Evolutionary conservation across 306 rosid species (phyloP), one percentile per base, ranked within the genome.

Genomic region (Acmispon strigosus): DNA sequence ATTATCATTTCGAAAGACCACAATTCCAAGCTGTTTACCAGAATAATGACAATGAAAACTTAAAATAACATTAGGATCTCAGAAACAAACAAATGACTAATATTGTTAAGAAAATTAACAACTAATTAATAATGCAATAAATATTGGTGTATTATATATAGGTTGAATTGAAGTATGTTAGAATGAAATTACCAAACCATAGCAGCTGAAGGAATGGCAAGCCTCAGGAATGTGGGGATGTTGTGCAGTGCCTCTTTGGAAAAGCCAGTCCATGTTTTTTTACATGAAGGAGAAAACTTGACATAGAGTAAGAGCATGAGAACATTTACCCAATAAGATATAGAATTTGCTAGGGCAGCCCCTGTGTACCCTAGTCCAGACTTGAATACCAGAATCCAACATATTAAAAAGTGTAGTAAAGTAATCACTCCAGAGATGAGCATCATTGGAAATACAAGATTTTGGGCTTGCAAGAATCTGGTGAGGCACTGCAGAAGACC

Each of bases 171-270:
- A 37, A 64, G 62, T 7, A 7, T 13, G 17, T 43, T 15, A 62
- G 62, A 72, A 67, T 5, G 19, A 15, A 76, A 47, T 80, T 80
- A 90, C 96, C 96, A 88, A 45, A 88, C 86, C 95, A 90, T 88
- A 39, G 76, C 56, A 69, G 96, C 90, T 4, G 90, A 86, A 59
- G 96, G 95, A 73, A 90, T 65, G 32, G 95, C 88, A 37, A 90
- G 88, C 60, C 54, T 76, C 12, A 88, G 32, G 53, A 88, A 86
- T 29, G 62, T 17, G 8, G 60, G 76, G 37, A 85, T 70, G n/a
- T 84, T 74, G 10, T 70, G 78, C 6, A 87, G 57, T 27, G 92
- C 88, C 66, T 85, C 87, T 44, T 47, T 68, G 3, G 87, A 85
- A 51, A 89, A 80, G 6, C 89, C 92, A 3, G 80, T 85, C 96